Evolutionary conservation across 2,329 filamentous ascomycete species (phyloP).

Genomic region (Monosporascus sp.): DNA sequence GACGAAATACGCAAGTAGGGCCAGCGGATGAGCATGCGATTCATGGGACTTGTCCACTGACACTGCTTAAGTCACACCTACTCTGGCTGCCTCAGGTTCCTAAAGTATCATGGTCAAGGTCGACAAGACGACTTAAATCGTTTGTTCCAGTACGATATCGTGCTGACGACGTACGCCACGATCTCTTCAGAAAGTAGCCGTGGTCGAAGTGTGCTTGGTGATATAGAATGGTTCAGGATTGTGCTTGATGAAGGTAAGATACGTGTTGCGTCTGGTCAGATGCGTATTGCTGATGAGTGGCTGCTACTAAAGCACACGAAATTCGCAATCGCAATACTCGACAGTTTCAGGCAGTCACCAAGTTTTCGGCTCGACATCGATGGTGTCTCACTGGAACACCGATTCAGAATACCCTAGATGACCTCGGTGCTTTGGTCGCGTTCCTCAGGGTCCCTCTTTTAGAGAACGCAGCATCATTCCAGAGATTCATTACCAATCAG

Average conservation of each 20-base stretch:
- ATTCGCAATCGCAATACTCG: neutral
- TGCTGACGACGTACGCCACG: conserved; percentile 9
- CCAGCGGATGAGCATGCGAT: no score
- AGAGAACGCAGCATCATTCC: neutral
- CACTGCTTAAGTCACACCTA: conserved; percentile 3
- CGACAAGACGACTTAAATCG: conserved; percentile 1
- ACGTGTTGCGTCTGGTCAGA: no score
- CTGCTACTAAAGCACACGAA: neutral
- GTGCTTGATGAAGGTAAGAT: conserved; percentile 8
- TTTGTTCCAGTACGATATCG: conserved; percentile 1
- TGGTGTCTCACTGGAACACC: conserved; percentile 4
- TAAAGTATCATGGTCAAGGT: conserved; percentile 5
- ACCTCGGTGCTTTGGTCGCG: neutral
- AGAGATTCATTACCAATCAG: neutral
- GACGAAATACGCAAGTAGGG: conserved; percentile 8
- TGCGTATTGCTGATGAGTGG: no score
- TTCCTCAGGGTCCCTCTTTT: neutral
- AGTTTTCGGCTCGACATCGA: neutral
- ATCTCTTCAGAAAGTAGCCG: conserved; percentile 2
- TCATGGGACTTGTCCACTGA: neutral
- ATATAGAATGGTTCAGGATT: conserved; percentile 9
- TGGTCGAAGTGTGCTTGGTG: neutral
- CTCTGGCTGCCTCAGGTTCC: conserved; percentile 3
- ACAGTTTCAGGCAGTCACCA: neutral
- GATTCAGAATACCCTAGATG: conserved; percentile 3